Evolutionary conservation across 805 yeast genomes (phyloP), one percentile per base, ranked within the genome.

Genomic region (Yarrowia sp.): DNA sequence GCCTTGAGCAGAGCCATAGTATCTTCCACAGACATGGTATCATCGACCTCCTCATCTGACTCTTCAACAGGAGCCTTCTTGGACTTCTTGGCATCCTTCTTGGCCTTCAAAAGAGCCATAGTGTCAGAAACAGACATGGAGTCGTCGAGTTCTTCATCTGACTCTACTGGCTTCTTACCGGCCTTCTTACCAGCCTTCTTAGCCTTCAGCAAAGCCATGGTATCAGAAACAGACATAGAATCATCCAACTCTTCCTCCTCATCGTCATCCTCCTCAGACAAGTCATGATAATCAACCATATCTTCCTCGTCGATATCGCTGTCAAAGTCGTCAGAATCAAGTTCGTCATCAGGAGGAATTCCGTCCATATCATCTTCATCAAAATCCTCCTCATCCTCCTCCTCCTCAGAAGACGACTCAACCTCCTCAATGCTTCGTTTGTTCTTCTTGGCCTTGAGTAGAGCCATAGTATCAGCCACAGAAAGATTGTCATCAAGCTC

Each of bases 61-160:
- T 69, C 75, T 32, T 73, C 77, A 68, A 79, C 82, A 62, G 77
- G n/a, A n/a, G n/a, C 67, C 35, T 78, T 78, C 71, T 74, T 79
- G 64, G 74, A 26, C 59, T 65, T 54, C 62, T 30, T 40, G 69
- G 71, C 67, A 41, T 21, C 68, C 65, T 69, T 74, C 54, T 28
- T 61, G 54, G 61, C 46, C 54, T 35, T 58, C 32, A 59, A n/a
- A 12, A 66, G 22, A 62, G 66, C 70, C 59, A 63, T 66, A 6
- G 75, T 76, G 14, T 70, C 73, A 2, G 68, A 73, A 6, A 65
- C 66, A 65, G 38, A 69, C 40, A 49, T 19, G 41, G 41, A 21
- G 14, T 49, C 56, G 7, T 49, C 56, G 1, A 21, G 19, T 19
- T 33, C 28, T 11, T 12, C 26, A 10, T 48, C 54, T 0, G 36